phyloP scores from a whole-genome alignment of 805 yeast genomes.

The Teunomyces kruisii region DNA sequence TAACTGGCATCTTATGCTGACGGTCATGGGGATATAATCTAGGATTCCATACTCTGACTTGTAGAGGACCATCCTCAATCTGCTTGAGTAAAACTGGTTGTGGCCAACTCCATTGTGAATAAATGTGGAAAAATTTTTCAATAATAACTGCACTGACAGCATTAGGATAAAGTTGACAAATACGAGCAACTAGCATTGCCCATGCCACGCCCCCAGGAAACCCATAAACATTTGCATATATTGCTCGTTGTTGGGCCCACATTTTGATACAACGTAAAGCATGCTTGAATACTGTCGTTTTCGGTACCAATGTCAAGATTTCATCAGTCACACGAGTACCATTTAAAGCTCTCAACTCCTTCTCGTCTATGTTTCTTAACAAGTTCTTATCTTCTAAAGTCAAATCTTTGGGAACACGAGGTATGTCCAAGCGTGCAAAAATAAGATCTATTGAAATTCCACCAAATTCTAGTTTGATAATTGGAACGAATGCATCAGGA shows the following conservation, averaged over 20 bases:
- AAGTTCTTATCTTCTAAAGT: slow-evolving; percentile 83
- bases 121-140: slow-evolving; percentile 83
- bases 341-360: slow-evolving; percentile 83
- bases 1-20: slow-evolving; percentile 93
- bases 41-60: slow-evolving; percentile 97
- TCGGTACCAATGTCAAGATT: slow-evolving; percentile 84
- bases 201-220: slow-evolving; percentile 99
- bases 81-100: slow-evolving; percentile 92
- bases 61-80: slow-evolving; percentile 96
- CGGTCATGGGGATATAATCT: slow-evolving; percentile 85
- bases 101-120: slow-evolving; percentile 96
- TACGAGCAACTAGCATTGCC: slow-evolving; percentile 99
- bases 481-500: slow-evolving; percentile 97
- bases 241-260: slow-evolving; percentile 95
- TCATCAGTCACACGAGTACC: slow-evolving; percentile 98
- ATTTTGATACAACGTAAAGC: slow-evolving; percentile 89
- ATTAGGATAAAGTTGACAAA: slow-evolving; percentile 94
- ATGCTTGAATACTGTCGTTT: slow-evolving; percentile 87
- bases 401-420: slow-evolving; percentile 76
- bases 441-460: slow-evolving; percentile 94
- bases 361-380: slow-evolving; percentile 84
- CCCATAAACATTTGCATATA: slow-evolving; percentile 93
- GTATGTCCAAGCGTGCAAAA: slow-evolving; percentile 78
- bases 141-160: slow-evolving; percentile 91
- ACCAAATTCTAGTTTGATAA: slow-evolving; percentile 81